phyloP scores from a whole-genome alignment of 306 rosid species.

The Geum urbanum region DNA sequence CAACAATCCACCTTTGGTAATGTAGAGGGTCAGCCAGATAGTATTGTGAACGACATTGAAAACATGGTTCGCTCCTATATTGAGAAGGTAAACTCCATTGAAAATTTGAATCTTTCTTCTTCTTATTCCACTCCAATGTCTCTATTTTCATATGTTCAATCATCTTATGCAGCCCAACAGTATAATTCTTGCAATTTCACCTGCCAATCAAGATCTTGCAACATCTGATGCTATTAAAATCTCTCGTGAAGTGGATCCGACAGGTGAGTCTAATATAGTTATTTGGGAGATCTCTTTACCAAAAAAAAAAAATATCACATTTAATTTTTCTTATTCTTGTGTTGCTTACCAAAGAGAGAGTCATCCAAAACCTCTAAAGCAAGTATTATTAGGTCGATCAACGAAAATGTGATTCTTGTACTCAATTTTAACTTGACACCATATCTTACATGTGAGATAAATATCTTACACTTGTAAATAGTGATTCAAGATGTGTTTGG shows the following conservation, averaged over 20 bases:
- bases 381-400: background rate
- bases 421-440: too few relatives aligned
- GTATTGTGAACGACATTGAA: constrained; percentile 84
- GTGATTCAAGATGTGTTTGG: background rate
- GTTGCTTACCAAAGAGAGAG: background rate
- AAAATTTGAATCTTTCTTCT: constrained; percentile 1
- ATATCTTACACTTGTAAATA: background rate
- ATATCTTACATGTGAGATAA: background rate
- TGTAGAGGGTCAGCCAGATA: constrained; percentile 96
- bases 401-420: background rate
- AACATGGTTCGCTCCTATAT: constrained; percentile 90
- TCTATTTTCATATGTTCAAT: background rate
- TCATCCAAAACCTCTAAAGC: background rate
- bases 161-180: constrained; percentile 71
- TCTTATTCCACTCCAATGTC: background rate
- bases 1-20: constrained; percentile 28
- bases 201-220: constrained; percentile 99
- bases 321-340: background rate
- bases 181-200: constrained; percentile 89
- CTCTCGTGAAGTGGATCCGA: constrained; percentile 93
- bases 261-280: constrained; percentile 47
- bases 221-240: constrained; percentile 95
- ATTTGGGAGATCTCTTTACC: background rate
- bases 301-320: background rate
- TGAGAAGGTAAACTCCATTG: constrained; percentile 63